Evolutionary conservation across 2,329 filamentous ascomycete species (phyloP), one percentile per base, ranked within the genome.

Genomic region (Cladosporium sp.): DNA sequence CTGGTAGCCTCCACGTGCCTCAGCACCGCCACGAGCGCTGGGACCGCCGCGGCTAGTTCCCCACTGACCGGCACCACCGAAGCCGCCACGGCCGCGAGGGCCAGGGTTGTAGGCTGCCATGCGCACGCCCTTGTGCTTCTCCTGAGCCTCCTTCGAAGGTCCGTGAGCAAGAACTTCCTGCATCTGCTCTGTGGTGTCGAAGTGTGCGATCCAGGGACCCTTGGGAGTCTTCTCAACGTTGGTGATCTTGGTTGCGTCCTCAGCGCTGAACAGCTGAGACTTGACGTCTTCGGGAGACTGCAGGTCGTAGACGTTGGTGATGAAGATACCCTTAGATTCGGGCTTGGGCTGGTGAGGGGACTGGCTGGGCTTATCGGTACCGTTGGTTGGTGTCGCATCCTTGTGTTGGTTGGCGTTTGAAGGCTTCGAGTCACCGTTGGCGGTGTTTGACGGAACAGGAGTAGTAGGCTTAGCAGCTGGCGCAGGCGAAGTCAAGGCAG

Each of bases 131-230:
- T 90, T 91, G 68, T 89, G 90, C 68, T 91, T 88, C 88, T 91
- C 75, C 49, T 67, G 67, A 28, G 65, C 72, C 23, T 77, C 74
- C 83, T 93, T 94, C 72, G 89, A 85, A 5, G 92, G 86, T 66
- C 96, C 84, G 69, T 88, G 88, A 49, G 88, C 86, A 74, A 97
- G 85, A 36, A 93, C 92, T 36, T 85, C 87, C 72, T 93, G 91
- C 74, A 94, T 91, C 58, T 96, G 91, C 70, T 96, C 90, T 3
- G 83, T 75, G 2, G 85, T 91, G 75, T 89, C 88, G 81, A 98
- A 98, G 70, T 93, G 89, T 28, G 92, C 92, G 58, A 97, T 91
- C 80, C 90, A 93, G 81, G 92, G 92, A 67, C 88, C 88, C 73
- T 88, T 88, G 83, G 88, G 91, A 82, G 88, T 91, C 79, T 92